Base-by-base conservation (phyloP, 352 stramenopile species). In the Phytopythium kandeliae region DNA sequence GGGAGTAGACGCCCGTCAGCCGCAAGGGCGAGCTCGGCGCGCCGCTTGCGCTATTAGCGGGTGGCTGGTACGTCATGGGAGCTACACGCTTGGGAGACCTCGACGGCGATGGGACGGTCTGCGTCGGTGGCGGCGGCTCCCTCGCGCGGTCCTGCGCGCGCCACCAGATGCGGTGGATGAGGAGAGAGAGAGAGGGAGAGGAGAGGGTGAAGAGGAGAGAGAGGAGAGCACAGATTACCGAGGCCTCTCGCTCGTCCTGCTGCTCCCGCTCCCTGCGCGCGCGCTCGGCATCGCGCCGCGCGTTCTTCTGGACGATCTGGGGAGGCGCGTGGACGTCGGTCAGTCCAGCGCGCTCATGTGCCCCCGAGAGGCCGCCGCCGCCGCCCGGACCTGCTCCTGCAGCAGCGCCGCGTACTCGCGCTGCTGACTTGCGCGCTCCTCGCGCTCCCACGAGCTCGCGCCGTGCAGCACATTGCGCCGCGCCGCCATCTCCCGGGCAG, bases 391-490 rank as follows among this genome's bases (percentile, higher is more conserved):
- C 57, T 88, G 77, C 46, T 85, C 63, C 50, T 88, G 77, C 24
- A 88, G 65, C 56, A 83, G 67, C 34, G 74, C 77, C 19, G 77
- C 77, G 43, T 88, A 88, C 59, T 81, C 72, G 22, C 74, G 60
- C 53, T 88, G 77, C 47, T 85, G 74, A 33, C 56, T 71, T 24
- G 59, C 48, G 19, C 63, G 71, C 50, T 78, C 63, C 55, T 88
- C 69, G 19, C 74, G 71, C 65, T 85, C 71, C 58, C 56, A 73
- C 7, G 65, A 55, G 24, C 58, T 65, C 34, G 66, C 57, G 10
- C 71, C 67, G 5, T 66, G 68, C 30, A 87, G 58, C 41, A 70
- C 56, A 38, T 55, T 74, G 55, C 71, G 62, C 13, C 74, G 58
- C 13, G 33, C 53, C 40, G 46, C 52, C 43, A 58, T 42, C 16